Conservation (phyloP, 345 rosid species). For the Aquilaria yunnanensis region DNA sequence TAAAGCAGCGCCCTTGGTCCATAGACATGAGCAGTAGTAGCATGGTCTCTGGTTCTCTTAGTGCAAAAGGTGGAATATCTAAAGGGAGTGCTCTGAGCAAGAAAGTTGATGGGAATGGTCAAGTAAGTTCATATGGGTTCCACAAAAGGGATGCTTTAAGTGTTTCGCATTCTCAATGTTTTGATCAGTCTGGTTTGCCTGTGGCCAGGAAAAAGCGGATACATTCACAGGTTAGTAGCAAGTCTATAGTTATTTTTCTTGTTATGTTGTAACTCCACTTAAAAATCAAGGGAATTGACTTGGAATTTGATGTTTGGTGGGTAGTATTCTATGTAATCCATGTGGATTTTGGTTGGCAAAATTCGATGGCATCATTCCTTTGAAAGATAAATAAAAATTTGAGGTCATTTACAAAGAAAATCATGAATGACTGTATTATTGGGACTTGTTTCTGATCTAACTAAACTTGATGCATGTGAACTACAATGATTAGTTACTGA, state of each 20-base stretch:
- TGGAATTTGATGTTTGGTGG: conserved; percentile 4
- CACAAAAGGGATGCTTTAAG: conserved; percentile 60
- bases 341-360: neutral
- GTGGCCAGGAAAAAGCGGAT: conserved; percentile 84
- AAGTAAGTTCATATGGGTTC: conserved; percentile 58
- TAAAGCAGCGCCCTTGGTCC: conserved; percentile 60
- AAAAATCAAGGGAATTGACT: neutral
- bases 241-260: conserved; percentile 5
- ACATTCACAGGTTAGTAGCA: conserved; percentile 68
- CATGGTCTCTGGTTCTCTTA: conserved; percentile 40
- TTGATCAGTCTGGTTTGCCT: conserved; percentile 61
- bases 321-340: too few relatives aligned
- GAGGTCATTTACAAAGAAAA: too few relatives aligned
- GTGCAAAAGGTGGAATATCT: conserved; percentile 53
- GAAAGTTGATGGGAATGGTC: conserved; percentile 62
- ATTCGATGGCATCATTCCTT: neutral
- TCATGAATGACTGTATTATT: too few relatives aligned
- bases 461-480: too few relatives aligned
- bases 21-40: conserved; percentile 47
- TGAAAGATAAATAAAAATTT: too few relatives aligned
- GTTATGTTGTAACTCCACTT: neutral
- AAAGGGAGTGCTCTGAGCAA: conserved; percentile 46
- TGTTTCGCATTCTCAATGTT: conserved; percentile 63
- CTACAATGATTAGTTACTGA: too few relatives aligned
- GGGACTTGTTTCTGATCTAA: too few relatives aligned